A percentile compares a stretch with the other conserved stretches of the same genome.
Conservation (phyloP, 768 basidiomycete species). For the Amyloporia xantha region DNA sequence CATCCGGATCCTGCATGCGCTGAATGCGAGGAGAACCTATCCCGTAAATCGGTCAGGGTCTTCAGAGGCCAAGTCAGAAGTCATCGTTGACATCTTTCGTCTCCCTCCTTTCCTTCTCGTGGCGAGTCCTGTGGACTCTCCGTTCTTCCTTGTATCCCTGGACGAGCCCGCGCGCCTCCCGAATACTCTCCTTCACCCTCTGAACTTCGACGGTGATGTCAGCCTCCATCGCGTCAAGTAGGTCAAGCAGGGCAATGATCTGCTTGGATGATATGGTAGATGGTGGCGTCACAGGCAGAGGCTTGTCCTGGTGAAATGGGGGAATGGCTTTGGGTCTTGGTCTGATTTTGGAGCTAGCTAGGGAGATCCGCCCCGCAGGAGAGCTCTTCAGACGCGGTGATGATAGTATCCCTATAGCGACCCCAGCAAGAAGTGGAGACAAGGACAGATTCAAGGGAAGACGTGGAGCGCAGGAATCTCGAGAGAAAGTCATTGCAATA, state of each 20-base stretch:
- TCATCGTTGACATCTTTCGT: constrained; percentile 21
- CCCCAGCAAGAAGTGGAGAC: not conserved
- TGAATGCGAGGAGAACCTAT: no score
- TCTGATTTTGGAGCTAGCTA: no score
- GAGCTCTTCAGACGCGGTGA: no score
- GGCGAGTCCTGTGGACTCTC: not conserved
- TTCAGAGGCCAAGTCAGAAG: constrained; percentile 23
- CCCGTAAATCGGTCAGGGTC: no score
- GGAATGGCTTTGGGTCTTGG: no score
- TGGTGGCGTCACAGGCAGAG: constrained; percentile 7
- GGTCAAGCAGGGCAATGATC: constrained; percentile 25
- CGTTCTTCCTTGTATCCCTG: constrained; percentile 14
- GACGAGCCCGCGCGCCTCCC: constrained; percentile 18
- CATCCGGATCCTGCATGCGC: no score
- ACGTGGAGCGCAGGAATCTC: constrained; percentile 11
- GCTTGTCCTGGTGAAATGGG: not conserved
- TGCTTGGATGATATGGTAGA: constrained; percentile 19
- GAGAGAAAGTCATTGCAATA: not conserved
- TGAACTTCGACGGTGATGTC: constrained; percentile 25
- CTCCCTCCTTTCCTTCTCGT: constrained; percentile 15
- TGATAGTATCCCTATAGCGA: no score
- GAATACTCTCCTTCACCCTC: constrained; percentile 21
- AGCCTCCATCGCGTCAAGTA: constrained; percentile 29
- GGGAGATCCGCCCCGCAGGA: no score
- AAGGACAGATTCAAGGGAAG: constrained; percentile 16